These are phyloP conservation scores for Rhizopus microsporus DNA, from an alignment of 371 early-diverging fungal genomes.

Conservation along the genomic window DNA sequence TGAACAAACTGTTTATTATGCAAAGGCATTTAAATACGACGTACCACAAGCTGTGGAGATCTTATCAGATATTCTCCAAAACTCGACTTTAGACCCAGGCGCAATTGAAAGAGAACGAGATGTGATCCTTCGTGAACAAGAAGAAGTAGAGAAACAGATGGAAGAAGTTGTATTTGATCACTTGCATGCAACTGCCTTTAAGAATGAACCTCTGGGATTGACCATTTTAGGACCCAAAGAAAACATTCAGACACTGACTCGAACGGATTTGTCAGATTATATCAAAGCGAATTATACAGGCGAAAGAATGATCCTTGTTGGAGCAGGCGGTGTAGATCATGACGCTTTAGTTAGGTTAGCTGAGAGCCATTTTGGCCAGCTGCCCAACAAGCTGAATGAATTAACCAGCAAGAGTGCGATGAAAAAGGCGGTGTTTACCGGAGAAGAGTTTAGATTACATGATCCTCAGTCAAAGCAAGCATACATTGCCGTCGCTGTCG, in stretches of 20 bases:
- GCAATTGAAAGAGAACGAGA: constrained; percentile 86
- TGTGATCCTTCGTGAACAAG: constrained; percentile 87
- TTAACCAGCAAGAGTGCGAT: constrained; percentile 37
- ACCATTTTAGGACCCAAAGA: constrained; percentile 89
- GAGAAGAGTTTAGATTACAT: constrained; percentile 89
- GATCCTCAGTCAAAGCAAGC: constrained; percentile 89
- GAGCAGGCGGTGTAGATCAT: constrained; percentile 92
- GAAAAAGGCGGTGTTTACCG: constrained; percentile 72
- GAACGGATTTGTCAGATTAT: constrained; percentile 80
- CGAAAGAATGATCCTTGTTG: constrained; percentile 91
- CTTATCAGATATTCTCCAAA: constrained; percentile 88
- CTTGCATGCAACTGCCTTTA: constrained; percentile 93
- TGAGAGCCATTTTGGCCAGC: constrained; percentile 80
- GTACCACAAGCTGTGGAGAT: constrained; percentile 81
- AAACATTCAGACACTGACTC: constrained; percentile 81
- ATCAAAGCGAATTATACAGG: constrained; percentile 86
- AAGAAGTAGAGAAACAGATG: constrained; percentile 86
- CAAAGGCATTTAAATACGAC: constrained; percentile 83
- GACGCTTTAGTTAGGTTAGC: constrained; percentile 89
- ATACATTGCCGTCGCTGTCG: constrained; percentile 95
- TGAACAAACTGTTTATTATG: constrained; percentile 94
- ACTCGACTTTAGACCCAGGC: constrained; percentile 86
- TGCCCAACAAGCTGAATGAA: constrained; percentile 43
- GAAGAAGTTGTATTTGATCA: constrained; percentile 91
- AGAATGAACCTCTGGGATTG: constrained; percentile 81